These are phyloP conservation scores for Aspergillus leporis DNA, from an alignment of 495 filamentous ascomycete species.

Conservation along the genomic window DNA sequence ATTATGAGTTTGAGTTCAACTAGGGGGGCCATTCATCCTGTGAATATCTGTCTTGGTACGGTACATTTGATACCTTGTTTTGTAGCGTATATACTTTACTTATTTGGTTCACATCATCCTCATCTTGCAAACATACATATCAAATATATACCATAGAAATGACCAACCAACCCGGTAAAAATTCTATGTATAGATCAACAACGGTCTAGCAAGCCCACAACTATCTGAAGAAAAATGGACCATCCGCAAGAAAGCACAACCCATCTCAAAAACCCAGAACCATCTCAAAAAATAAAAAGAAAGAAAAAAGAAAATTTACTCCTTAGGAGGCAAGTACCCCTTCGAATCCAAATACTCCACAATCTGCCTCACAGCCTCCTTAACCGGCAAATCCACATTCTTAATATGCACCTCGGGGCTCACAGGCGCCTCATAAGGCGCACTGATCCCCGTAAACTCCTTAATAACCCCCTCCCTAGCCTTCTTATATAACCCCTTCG, in stretches of 20 bases:
- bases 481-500: constrained; percentile 98
- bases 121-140: too few species aligned
- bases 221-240: too few species aligned
- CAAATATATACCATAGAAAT: neutral
- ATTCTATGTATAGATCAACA: constrained; percentile 1
- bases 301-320: constrained; percentile 24
- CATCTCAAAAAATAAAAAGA: constrained; percentile 2
- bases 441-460: constrained; percentile 91
- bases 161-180: neutral
- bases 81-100: constrained; percentile 18
- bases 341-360: constrained; percentile 72
- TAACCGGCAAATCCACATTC: constrained; percentile 73
- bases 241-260: too few species aligned
- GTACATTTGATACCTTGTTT: constrained; percentile 4
- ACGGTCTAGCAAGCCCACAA: neutral
- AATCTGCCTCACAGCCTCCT: constrained; percentile 84
- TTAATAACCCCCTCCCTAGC: constrained; percentile 89
- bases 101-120: neutral
- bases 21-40: constrained; percentile 17
- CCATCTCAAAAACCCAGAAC: neutral
- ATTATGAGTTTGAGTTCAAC: constrained; percentile 88
- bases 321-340: constrained; percentile 57
- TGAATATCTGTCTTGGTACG: neutral
- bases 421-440: constrained; percentile 90
- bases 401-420: constrained; percentile 82